phyloP scores from a whole-genome alignment of 441 rosid species.

The Kokia cookei region DNA sequence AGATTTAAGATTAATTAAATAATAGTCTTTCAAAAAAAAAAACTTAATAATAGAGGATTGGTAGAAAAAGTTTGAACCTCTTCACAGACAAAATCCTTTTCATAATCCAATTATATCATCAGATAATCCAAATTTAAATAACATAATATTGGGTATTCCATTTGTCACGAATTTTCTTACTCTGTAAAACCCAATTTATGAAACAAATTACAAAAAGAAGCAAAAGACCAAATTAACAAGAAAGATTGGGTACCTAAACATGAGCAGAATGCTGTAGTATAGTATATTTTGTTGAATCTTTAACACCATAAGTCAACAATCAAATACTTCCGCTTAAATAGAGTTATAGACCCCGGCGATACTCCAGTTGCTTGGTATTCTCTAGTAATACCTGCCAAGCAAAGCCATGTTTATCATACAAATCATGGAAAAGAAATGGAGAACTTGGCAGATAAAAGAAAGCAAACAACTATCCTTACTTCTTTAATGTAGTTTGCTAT shows the following conservation, averaged over 20 bases:
- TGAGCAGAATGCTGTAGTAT: neutral
- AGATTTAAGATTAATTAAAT: no score
- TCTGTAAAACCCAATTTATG: no score
- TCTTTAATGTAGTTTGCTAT: slow-evolving; percentile 66
- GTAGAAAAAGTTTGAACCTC: no score
- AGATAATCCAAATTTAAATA: no score
- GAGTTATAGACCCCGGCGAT: slow-evolving; percentile 46
- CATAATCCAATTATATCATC: no score
- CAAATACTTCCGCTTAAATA: neutral
- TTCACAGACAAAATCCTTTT: no score
- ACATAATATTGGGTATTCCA: no score
- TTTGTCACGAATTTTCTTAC: no score
- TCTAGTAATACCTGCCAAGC: slow-evolving; percentile 53
- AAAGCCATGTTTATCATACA: neutral
- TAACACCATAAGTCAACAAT: neutral
- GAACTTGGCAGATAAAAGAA: neutral
- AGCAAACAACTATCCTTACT: slow-evolving; percentile 24
- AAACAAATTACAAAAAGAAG: neutral
- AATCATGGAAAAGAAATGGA: neutral
- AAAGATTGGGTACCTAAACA: no score
- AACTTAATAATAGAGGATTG: no score
- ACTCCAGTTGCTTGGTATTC: slow-evolving; percentile 76
- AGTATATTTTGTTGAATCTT: neutral
- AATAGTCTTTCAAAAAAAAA: no score
- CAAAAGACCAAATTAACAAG: no score